Conservation (phyloP, 495 filamentous ascomycete species). For the Rusavskia elegans region DNA sequence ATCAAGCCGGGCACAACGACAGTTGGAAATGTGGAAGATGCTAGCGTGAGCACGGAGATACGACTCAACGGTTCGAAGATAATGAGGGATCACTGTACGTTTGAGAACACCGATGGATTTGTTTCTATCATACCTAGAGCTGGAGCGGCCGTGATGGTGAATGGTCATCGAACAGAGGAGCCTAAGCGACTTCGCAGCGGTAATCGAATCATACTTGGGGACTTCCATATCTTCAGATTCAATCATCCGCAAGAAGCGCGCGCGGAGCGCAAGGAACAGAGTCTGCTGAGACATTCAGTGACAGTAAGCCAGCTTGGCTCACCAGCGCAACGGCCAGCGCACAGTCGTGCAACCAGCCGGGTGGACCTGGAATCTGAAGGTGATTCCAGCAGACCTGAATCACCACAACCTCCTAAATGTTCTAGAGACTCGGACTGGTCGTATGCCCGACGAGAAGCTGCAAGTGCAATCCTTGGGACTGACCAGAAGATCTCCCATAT, state of each 20-base stretch:
- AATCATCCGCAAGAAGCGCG: constrained; percentile 95
- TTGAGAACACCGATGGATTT: constrained; percentile 79
- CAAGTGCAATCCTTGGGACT: constrained; percentile 72
- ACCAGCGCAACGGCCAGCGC: constrained; percentile 51
- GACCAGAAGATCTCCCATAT: constrained; percentile 81
- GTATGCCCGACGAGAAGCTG: constrained; percentile 83
- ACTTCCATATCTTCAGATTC: constrained; percentile 98
- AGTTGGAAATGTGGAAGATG: constrained; percentile 79
- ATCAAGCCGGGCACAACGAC: constrained; percentile 88
- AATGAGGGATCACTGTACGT: constrained; percentile 77
- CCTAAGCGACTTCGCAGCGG: constrained; percentile 77
- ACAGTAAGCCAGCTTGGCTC: constrained; percentile 67
- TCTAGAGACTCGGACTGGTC: constrained; percentile 91
- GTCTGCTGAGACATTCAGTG: constrained; percentile 74
- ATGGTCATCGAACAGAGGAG: constrained; percentile 72
- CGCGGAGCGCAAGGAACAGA: constrained; percentile 81
- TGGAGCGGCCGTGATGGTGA: constrained; percentile 93
- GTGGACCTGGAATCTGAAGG: constrained; percentile 53
- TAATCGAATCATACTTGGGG: constrained; percentile 86
- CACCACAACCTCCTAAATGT: constrained; percentile 53
- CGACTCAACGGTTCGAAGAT: constrained; percentile 89
- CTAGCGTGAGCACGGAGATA: constrained; percentile 70
- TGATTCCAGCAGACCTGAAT: constrained; percentile 58
- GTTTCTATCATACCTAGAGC: constrained; percentile 83
- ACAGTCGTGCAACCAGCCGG: constrained; percentile 64